Evolutionary conservation across 2,329 filamentous ascomycete species (phyloP).

Genomic region (Cladophialophora psammophila): DNA sequence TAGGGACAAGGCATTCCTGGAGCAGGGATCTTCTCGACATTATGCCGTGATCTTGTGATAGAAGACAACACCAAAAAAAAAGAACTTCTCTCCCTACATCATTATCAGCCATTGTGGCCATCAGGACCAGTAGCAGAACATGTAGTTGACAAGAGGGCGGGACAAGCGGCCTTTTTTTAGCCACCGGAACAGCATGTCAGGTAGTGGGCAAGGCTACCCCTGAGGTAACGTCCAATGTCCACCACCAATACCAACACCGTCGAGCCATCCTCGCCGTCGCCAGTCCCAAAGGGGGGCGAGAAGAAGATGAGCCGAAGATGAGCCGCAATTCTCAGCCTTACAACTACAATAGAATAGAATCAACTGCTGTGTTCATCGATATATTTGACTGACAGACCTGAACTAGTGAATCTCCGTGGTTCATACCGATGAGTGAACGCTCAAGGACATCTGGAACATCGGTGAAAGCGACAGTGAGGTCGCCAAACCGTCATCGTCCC

Average conservation of each 20-base stretch:
- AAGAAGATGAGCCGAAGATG: slow-evolving; percentile 20
- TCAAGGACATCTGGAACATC: neutral
- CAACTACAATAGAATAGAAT: neutral
- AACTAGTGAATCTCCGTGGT: too few relatives aligned
- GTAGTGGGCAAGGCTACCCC: too few relatives aligned
- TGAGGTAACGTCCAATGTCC: too few relatives aligned
- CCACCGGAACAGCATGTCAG: too few relatives aligned
- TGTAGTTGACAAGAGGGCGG: neutral
- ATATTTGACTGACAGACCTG: too few relatives aligned
- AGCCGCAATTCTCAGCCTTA: slow-evolving; percentile 25
- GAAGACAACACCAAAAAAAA: neutral
- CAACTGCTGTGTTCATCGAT: too few relatives aligned
- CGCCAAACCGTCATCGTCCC: neutral
- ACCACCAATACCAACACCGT: too few relatives aligned
- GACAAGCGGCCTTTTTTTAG: too few relatives aligned
- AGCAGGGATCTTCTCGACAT: neutral
- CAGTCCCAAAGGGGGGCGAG: neutral
- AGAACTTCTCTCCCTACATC: neutral
- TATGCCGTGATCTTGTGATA: neutral
- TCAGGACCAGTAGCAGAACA: neutral
- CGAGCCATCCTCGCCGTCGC: too few relatives aligned
- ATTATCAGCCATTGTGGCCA: neutral
- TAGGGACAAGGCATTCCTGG: neutral
- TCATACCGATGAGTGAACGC: neutral
- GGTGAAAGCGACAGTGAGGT: neutral